These are phyloP conservation scores for Malassezia furfur DNA, from an alignment of 1,284 basidiomycete genomes.

Conservation along the genomic window DNA sequence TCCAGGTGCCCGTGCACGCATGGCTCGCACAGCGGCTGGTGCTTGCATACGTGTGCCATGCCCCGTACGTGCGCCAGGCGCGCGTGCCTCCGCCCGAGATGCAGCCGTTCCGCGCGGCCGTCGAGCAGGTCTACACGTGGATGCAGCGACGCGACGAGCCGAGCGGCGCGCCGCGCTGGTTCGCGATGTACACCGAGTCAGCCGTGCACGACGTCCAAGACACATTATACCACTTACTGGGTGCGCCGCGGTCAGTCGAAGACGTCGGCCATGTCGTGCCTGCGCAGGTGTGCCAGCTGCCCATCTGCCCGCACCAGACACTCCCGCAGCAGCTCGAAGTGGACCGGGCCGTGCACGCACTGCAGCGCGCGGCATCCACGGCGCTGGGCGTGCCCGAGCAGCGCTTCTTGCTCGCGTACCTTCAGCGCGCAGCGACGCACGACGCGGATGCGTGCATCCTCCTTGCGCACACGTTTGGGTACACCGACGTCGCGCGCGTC, in stretches of 20 bases:
- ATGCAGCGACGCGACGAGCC: background rate
- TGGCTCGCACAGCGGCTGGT: slow-evolving; percentile 9
- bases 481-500: background rate
- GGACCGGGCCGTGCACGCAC: background rate
- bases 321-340: background rate
- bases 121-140: background rate
- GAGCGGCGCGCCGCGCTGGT: background rate
- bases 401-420: background rate
- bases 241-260: background rate
- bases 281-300: background rate
- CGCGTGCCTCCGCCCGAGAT: background rate
- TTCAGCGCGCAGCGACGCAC: background rate
- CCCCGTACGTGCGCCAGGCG: background rate
- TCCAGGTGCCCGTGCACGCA: background rate
- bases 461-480: background rate
- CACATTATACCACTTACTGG: background rate
- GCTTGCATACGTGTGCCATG: slow-evolving; percentile 11
- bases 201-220: background rate
- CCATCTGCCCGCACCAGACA: background rate
- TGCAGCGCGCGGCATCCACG: background rate
- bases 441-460: background rate
- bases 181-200: background rate
- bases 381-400: background rate
- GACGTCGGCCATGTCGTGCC: background rate
- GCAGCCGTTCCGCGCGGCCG: slow-evolving; percentile 9